Percentiles rank a stretch among this genome's conserved stretches.
These are phyloP conservation scores for Neonectria magnoliae DNA, from an alignment of 2,329 filamentous ascomycete species.

Conservation along the genomic window DNA sequence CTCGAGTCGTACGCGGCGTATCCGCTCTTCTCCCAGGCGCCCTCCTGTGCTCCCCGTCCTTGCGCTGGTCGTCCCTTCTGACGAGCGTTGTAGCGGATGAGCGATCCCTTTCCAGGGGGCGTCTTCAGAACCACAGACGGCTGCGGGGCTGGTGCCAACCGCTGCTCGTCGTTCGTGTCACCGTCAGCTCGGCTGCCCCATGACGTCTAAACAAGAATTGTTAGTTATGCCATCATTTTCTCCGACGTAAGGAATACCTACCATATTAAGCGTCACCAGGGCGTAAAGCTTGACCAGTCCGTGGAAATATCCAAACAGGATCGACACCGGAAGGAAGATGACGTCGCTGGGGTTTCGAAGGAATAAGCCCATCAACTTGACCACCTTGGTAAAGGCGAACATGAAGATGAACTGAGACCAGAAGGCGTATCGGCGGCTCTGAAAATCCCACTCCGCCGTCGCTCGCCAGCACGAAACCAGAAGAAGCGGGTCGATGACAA, in stretches of 20 bases:
- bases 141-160: slow-evolving; percentile 65
- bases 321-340: slow-evolving; percentile 82
- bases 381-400: slow-evolving; percentile 84
- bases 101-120: slow-evolving; percentile 54
- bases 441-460: slow-evolving; percentile 68
- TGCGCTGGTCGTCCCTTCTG: slow-evolving; percentile 50
- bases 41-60: slow-evolving; percentile 33
- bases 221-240: slow-evolving; percentile 21
- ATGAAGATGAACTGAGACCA: slow-evolving; percentile 76
- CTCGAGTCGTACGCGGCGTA: slow-evolving; percentile 50
- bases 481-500: slow-evolving; percentile 79
- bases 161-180: slow-evolving; percentile 81
- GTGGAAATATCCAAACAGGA: slow-evolving; percentile 93
- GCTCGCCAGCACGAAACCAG: slow-evolving; percentile 76
- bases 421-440: slow-evolving; percentile 63
- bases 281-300: slow-evolving; percentile 93
- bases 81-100: slow-evolving; percentile 59
- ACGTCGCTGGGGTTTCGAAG: slow-evolving; percentile 84
- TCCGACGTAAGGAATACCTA: slow-evolving; percentile 58
- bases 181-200: slow-evolving; percentile 95
- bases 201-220: slow-evolving; percentile 72
- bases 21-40: slow-evolving; percentile 46
- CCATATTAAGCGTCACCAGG: slow-evolving; percentile 82
- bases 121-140: slow-evolving; percentile 55
- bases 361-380: slow-evolving; percentile 91